phyloP scores from a whole-genome alignment of 1,139 yeast genomes.

The Candida frijolesensis region DNA sequence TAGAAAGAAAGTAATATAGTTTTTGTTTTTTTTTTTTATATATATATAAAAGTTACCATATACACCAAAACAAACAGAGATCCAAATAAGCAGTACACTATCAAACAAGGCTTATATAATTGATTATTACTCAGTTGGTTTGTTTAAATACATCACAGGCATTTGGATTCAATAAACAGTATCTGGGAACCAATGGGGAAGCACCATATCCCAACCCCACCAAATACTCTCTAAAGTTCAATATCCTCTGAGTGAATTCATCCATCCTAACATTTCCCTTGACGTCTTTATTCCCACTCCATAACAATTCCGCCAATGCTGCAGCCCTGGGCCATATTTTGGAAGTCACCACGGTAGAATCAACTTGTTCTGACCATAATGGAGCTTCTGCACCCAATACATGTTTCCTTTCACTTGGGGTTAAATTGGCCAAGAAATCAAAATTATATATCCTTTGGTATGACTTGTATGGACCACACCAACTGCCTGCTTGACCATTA shows the following conservation, averaged over 20 bases:
- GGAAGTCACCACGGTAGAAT: constrained; percentile 36
- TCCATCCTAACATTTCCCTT: constrained; percentile 34
- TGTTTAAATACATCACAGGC: constrained; percentile 34
- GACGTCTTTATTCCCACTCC: constrained; percentile 47
- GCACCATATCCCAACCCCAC: constrained; percentile 41
- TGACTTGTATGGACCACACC: constrained; percentile 54
- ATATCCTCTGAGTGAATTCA: constrained; percentile 40
- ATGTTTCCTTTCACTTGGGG: constrained; percentile 32
- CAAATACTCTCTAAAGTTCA: constrained; percentile 47
- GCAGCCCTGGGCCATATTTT: constrained; percentile 53
- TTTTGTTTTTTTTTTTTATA: no score
- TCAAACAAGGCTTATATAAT: no score
- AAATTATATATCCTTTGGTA: constrained; percentile 50
- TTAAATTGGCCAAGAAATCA: constrained; percentile 38
- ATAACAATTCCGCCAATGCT: constrained; percentile 47
- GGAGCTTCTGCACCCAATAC: constrained; percentile 50
- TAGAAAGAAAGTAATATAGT: no score
- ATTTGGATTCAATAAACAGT: constrained; percentile 43
- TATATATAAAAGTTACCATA: no score
- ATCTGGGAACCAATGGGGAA: constrained; percentile 44
- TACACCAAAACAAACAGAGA: no score
- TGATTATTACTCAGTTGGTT: constrained; percentile 6
- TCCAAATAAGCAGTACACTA: no score
- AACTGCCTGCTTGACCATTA: constrained; percentile 41
- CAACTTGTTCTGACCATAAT: constrained; percentile 50